Conservation (phyloP, 2,329 filamentous ascomycete genomes). For the Beauveria scarabaeidicola region DNA sequence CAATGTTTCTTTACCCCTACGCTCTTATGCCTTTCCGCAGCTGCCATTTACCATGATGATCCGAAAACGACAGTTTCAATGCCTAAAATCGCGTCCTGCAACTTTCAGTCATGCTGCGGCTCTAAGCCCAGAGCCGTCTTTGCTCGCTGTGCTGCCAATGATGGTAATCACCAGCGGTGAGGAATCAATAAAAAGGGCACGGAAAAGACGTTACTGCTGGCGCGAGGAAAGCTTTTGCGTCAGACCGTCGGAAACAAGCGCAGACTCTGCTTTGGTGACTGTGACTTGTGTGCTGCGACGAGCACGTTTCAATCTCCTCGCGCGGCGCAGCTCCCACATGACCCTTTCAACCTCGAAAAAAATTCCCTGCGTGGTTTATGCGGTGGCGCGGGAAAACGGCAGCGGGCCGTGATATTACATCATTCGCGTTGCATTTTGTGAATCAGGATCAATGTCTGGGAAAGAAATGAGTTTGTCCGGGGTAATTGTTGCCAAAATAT, state of each 20-base stretch:
- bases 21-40: no score
- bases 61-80: no score
- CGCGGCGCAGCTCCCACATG: neutral
- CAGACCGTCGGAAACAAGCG: neutral
- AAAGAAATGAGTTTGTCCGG: neutral
- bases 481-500: neutral
- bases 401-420: slow-evolving; percentile 1
- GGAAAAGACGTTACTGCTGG: neutral
- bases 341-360: neutral
- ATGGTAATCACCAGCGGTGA: no score
- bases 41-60: no score
- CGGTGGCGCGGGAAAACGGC: neutral
- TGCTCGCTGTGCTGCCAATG: no score
- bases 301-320: neutral
- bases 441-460: slow-evolving; percentile 1
- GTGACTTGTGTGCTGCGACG: neutral
- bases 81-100: no score
- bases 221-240: neutral
- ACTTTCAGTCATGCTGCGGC: no score
- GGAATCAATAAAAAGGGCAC: neutral
- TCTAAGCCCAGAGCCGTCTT: no score
- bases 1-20: no score
- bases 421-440: neutral
- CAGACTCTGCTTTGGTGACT: neutral
- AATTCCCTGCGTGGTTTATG: neutral